Percentiles rank a stretch among this genome's conserved stretches.
Evolutionary conservation across 2,329 filamentous ascomycete genomes (phyloP).

Genomic region (Fusarium chuoi): DNA sequence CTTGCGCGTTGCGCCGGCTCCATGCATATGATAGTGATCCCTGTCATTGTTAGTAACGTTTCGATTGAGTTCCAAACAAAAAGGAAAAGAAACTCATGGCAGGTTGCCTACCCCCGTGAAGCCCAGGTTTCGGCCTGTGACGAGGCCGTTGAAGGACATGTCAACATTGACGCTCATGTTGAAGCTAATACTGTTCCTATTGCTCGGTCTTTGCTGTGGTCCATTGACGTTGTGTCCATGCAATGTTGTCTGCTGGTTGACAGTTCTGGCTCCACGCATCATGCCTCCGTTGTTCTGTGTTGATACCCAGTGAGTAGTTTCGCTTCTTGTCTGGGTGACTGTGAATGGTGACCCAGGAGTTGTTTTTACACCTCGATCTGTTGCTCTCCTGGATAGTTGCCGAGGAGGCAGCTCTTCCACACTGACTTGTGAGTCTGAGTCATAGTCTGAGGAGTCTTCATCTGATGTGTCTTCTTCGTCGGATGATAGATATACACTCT

Average conservation of each 20-base stretch:
- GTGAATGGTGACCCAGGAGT: conserved; percentile 17
- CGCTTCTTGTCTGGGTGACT: conserved; percentile 31
- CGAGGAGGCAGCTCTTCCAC: conserved; percentile 19
- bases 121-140: conserved; percentile 41
- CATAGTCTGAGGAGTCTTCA: conserved; percentile 27
- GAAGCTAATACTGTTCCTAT: conserved; percentile 38
- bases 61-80: not conserved
- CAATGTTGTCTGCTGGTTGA: conserved; percentile 36
- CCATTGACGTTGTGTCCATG: conserved; percentile 24
- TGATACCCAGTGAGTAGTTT: conserved; percentile 39
- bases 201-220: conserved; percentile 10
- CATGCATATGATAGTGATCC: conserved; percentile 42
- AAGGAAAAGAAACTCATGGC: not conserved
- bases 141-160: conserved; percentile 40
- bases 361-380: conserved; percentile 3
- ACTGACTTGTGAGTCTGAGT: conserved; percentile 24
- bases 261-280: conserved; percentile 29
- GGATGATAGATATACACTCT: conserved; percentile 38
- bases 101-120: conserved; percentile 35
- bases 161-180: conserved; percentile 42
- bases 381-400: conserved; percentile 23
- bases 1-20: conserved; percentile 33
- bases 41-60: conserved; percentile 21
- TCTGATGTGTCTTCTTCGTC: conserved; percentile 27
- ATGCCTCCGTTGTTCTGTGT: conserved; percentile 25